Conservation (phyloP, 495 filamentous ascomycete species). For the Lepraria neglecta region DNA sequence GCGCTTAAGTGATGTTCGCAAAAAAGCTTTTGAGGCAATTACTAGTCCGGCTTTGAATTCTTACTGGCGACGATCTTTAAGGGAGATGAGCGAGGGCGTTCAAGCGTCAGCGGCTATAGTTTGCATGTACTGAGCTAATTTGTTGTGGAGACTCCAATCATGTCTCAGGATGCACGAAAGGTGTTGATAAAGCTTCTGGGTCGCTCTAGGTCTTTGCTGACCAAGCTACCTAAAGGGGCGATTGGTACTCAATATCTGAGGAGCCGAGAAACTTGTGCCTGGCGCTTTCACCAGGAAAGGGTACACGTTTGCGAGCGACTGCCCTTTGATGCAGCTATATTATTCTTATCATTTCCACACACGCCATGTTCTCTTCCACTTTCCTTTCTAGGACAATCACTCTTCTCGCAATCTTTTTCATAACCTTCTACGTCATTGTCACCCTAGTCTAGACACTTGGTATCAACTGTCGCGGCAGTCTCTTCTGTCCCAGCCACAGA, state of each 20-base stretch:
- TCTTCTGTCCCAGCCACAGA: slow-evolving; percentile 1
- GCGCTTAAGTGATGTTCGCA: not conserved
- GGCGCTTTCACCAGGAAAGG: not conserved
- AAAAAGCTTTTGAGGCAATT: not conserved
- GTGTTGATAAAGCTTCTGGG: not conserved
- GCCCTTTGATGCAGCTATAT: slow-evolving; percentile 2
- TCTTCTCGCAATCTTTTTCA: slow-evolving; percentile 4
- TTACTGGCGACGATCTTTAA: slow-evolving; percentile 6
- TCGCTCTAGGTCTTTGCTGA: slow-evolving; percentile 2
- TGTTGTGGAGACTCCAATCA: slow-evolving; percentile 7
- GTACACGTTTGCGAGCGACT: not conserved
- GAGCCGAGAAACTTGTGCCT: not conserved
- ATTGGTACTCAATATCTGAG: not conserved
- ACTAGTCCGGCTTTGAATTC: slow-evolving; percentile 8
- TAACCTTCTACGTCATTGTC: not conserved
- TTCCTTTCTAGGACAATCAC: not conserved
- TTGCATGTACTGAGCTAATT: slow-evolving; percentile 1
- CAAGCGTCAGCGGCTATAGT: slow-evolving; percentile 19
- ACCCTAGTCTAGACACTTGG: not conserved
- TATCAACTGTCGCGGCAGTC: slow-evolving; percentile 17
- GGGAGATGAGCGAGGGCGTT: slow-evolving; percentile 12
- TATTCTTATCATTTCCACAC: not conserved
- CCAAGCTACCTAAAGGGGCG: not conserved
- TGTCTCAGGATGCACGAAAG: not conserved
- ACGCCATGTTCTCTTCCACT: slow-evolving; percentile 9